Evolutionary conservation across 1,284 basidiomycete genomes (phyloP), one percentile per base, ranked within the genome.

Genomic region (Laetiporus sulphureus): DNA sequence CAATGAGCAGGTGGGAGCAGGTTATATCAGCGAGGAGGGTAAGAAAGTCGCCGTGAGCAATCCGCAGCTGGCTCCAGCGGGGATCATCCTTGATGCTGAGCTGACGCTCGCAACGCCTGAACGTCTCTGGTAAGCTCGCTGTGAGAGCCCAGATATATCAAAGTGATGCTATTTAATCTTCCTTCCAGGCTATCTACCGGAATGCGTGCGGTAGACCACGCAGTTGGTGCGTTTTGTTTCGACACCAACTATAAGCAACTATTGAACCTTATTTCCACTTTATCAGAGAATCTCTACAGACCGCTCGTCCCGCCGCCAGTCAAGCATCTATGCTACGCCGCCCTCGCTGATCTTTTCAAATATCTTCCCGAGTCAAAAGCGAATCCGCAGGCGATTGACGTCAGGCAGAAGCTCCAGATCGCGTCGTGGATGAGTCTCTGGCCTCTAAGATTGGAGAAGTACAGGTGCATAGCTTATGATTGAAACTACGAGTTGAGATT

Each of bases 391-490:
- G 66, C 79, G 46, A 46, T 90, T 15, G 72, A 71, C 12, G 58
- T 71, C 36, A 73, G 89, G 15, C 83, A 88, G 53, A 79, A 74
- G 52, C 67, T 89, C 4, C 78, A 86, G 58, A 48, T 90, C 24
- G 88, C 85, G 0, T 74, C 81, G 1, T 89, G 84, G 84, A 84
- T 84, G 78, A 83, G 80, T 40, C 57, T 88, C 11, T 89, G 81
- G 79, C 85, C 86, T 0, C 63, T 69, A 40, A 72, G 71, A 59
- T 46, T 67, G 13, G 77, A 78, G 52, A 69, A 64, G 52, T 73
- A 78, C 49, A 67, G 66, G 81, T 77, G 45, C 44, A 57, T 41
- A 31, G 27, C 29, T 15, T 22, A 31, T 33, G 8, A 32, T 15
- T 4, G 1, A 15, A 22, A n/a, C 4, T 12, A 5, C 1, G 16